phyloP scores from a whole-genome alignment of 169 alveolate genomes.

The Perkinsus chesapeaki region DNA sequence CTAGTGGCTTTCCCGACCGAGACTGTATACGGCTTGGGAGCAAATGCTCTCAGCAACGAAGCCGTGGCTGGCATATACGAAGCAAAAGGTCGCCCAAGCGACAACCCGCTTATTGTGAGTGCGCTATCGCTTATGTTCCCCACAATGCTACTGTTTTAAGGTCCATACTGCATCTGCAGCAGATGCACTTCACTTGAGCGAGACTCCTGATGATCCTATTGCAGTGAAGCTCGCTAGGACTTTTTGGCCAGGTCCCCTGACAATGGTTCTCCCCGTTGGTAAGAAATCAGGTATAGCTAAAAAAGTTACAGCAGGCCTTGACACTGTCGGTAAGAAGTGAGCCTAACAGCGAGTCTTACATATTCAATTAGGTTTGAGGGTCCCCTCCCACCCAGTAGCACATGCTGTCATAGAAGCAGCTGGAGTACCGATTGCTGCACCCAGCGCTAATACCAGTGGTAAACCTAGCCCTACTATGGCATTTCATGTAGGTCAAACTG shows the following conservation, averaged over 20 bases:
- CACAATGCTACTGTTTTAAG: background rate
- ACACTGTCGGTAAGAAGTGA: background rate
- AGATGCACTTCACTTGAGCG: background rate
- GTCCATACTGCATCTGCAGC: background rate
- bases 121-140: background rate
- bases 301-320: background rate
- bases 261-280: constrained; percentile 40
- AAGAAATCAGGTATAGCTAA: background rate
- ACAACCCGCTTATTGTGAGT: constrained; percentile 77
- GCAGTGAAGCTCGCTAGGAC: constrained; percentile 46
- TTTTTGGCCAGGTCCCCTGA: constrained; percentile 91
- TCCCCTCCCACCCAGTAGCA: constrained; percentile 69
- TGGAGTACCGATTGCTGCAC: constrained; percentile 79
- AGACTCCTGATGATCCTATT: background rate
- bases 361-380: constrained; percentile 60
- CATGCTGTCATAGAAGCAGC: constrained; percentile 48
- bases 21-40: constrained; percentile 90
- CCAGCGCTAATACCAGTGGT: constrained; percentile 81
- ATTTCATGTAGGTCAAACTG: constrained; percentile 58
- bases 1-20: constrained; percentile 88
- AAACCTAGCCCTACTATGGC: constrained; percentile 82
- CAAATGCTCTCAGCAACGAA: constrained; percentile 67
- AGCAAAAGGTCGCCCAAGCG: constrained; percentile 76
- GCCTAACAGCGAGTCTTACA: background rate
- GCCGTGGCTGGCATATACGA: constrained; percentile 63